Evolutionary conservation across 2,329 filamentous ascomycete species (phyloP), one percentile per base, ranked within the genome.

Genomic region (Colletotrichum godetiae): DNA sequence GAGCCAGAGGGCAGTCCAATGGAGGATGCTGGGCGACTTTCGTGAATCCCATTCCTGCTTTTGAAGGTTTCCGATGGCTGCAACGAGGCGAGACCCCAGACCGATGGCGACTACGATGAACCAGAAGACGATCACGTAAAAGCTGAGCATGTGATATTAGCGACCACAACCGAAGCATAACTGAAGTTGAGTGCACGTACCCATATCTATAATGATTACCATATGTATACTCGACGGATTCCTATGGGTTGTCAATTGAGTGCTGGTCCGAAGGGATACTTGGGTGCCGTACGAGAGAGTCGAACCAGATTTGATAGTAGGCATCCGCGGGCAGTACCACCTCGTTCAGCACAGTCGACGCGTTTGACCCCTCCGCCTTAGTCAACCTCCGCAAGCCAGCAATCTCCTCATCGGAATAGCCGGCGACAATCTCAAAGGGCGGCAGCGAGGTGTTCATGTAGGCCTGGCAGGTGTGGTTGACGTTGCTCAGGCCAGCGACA

Each of bases 71-170:
- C 33, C 74, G 55, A 72, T 73, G 49, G 68, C 62, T 0, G 70
- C 61, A 0, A 79, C 24, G 0, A 80, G 35, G 15, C 82, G 84
- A 27, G 80, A 81, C 1, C 76, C 72, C 0, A 83, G 35, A 10
- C 84, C 85, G 7, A 86, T 75, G 4, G 78, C 76, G 11, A 85
- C 72, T 1, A 86, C 84, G 1, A 77, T 68, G 0, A 74, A 66
- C 86, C 86, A 88, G 68, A 86, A 88, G 0, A 78, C 64, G 8
- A 83, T 76, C 77, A 86, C 82, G 4, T 79, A 80, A 19, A 76
- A 75, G 3, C 83, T 83, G 15, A 8, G 3, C 3, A 22, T 6
- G 0, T 4, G 7, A 24, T 5, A 11, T 65, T 46, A 0, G 10
- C 78, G 4, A 76, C 75, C 15, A 27, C 19, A 29, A 1, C 11